phyloP scores from a whole-genome alignment of 257 asterid species.

The Plectranthus barbatus region DNA sequence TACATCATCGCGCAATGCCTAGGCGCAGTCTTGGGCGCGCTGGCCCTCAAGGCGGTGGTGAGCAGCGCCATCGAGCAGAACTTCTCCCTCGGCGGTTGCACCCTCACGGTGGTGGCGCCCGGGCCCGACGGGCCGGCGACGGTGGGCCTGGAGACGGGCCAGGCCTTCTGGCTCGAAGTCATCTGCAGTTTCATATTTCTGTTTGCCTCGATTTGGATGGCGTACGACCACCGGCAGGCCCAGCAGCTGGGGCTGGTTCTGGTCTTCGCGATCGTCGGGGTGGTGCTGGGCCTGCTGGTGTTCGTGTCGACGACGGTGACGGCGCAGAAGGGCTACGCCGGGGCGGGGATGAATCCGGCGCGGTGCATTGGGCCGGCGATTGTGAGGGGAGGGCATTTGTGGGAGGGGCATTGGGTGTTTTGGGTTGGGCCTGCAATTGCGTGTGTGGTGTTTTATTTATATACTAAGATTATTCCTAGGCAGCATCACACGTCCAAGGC shows the following conservation, averaged over 20 bases:
- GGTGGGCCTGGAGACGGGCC: slow-evolving; percentile 39
- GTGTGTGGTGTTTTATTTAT: slow-evolving; percentile 49
- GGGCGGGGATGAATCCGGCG: slow-evolving; percentile 81
- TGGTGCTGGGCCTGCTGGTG: slow-evolving; percentile 56
- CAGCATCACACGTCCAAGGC: slow-evolving; percentile 48
- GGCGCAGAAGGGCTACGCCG: slow-evolving; percentile 45
- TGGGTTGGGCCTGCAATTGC: slow-evolving; percentile 68
- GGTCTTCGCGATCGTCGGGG: slow-evolving; percentile 41
- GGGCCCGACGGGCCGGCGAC: slow-evolving; percentile 43
- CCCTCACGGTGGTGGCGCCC: slow-evolving; percentile 35
- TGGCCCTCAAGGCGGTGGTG: slow-evolving; percentile 60
- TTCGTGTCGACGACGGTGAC: slow-evolving; percentile 56
- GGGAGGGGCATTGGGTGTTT: slow-evolving; percentile 78
- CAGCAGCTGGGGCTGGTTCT: slow-evolving; percentile 31
- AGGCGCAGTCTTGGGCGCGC: slow-evolving; percentile 61
- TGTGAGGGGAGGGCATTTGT: slow-evolving; percentile 67
- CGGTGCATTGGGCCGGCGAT: slow-evolving; percentile 68
- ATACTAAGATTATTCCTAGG: slow-evolving; percentile 53
- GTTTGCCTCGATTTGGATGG: slow-evolving; percentile 72
- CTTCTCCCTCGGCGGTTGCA: slow-evolving; percentile 72
- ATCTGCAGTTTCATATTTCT: slow-evolving; percentile 55
- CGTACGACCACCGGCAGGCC: slow-evolving; percentile 65
- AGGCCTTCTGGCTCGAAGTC: slow-evolving; percentile 63
- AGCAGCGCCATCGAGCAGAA: slow-evolving; percentile 24
- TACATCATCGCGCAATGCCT: slow-evolving; percentile 51